Conservation (phyloP, 2,329 filamentous ascomycete genomes). For the Botryotinia globosa region DNA sequence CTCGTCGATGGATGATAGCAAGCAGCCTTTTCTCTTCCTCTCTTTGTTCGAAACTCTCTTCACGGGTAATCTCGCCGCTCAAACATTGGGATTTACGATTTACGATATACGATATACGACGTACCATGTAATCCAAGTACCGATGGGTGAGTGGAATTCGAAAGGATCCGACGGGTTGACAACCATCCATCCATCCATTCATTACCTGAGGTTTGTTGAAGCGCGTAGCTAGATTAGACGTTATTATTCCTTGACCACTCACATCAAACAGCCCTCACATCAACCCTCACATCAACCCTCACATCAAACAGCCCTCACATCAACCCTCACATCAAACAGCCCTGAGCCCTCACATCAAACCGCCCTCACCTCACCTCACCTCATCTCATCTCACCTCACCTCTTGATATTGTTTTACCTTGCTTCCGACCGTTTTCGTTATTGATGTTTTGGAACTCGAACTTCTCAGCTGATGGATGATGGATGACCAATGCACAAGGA, state of each 20-base stretch:
- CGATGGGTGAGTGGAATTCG: neutral
- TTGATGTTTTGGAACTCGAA: neutral
- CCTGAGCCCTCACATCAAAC: too few relatives aligned
- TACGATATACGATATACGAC: neutral
- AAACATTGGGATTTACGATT: too few relatives aligned
- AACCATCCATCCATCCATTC: too few relatives aligned
- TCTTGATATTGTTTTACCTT: neutral
- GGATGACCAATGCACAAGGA: too few relatives aligned
- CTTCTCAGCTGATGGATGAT: neutral
- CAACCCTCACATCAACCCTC: too few relatives aligned
- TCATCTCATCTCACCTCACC: neutral
- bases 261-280: neutral
- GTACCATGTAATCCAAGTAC: neutral
- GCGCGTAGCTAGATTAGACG: neutral
- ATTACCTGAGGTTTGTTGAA: neutral
- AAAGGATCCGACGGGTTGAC: too few relatives aligned
- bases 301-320: neutral
- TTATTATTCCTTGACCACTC: neutral
- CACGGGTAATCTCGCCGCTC: neutral
- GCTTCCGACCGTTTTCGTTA: neutral
- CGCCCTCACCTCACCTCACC: too few relatives aligned
- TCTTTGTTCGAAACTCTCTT: constrained; percentile 1
- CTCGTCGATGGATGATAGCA: neutral
- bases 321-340: neutral
- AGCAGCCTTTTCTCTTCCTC: neutral